Conservation (phyloP, 1,139 yeast genomes). For the Blastobotrys buckinghamii region DNA sequence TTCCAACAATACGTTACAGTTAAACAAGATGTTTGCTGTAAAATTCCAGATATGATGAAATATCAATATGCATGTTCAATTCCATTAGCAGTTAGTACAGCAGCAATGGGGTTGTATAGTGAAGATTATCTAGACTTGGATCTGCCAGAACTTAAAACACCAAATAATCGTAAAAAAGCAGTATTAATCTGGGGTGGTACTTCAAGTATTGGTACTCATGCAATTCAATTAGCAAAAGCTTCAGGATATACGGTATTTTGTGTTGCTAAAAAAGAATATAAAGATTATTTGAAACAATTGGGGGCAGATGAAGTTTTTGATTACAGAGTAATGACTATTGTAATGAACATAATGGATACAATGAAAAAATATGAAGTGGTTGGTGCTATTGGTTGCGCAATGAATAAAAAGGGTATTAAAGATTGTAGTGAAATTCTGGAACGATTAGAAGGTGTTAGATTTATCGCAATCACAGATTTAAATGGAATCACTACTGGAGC, state of each 20-base stretch:
- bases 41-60: slow-evolving; percentile 3
- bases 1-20: slow-evolving; percentile 50
- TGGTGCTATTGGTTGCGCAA: not conserved
- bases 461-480: not conserved
- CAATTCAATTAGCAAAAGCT: slow-evolving; percentile 48
- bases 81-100: slow-evolving; percentile 1
- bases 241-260: slow-evolving; percentile 51
- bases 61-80: slow-evolving; percentile 2
- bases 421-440: not conserved
- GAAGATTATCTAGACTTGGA: not conserved
- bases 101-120: not conserved
- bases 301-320: slow-evolving; percentile 63
- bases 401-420: not conserved
- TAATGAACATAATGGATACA: not conserved
- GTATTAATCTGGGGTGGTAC: slow-evolving; percentile 52
- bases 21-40: slow-evolving; percentile 5
- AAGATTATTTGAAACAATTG: slow-evolving; percentile 37
- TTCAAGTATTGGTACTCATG: slow-evolving; percentile 49
- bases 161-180: not conserved
- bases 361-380: not conserved
- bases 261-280: slow-evolving; percentile 46
- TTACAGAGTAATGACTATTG: slow-evolving; percentile 9
- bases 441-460: not conserved
- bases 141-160: not conserved
- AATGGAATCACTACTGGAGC: not conserved